These are phyloP conservation scores for Fraxinus ornus DNA, from an alignment of 305 asterid species.

Conservation along the genomic window DNA sequence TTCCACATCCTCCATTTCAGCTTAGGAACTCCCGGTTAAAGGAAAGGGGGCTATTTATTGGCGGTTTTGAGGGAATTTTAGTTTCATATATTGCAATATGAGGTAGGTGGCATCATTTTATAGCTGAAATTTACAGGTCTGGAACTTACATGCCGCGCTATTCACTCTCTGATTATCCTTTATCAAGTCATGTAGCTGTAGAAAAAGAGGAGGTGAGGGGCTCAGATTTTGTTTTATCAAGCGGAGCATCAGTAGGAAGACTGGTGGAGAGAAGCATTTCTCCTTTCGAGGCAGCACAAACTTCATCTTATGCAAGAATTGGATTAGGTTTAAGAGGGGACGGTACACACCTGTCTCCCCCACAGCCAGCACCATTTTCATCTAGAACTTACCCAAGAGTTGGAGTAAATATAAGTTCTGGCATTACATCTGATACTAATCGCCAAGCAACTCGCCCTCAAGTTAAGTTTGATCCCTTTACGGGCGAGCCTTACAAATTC, in stretches of 20 bases:
- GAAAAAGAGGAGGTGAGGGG: constrained; percentile 37
- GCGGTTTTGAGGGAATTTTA: constrained; percentile 6
- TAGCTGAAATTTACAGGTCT: constrained; percentile 45
- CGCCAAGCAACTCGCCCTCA: constrained; percentile 51
- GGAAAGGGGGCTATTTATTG: not conserved
- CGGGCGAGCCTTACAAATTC: constrained; percentile 86
- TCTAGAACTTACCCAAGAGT: constrained; percentile 35
- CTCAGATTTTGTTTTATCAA: constrained; percentile 20
- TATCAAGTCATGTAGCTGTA: constrained; percentile 37
- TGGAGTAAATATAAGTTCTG: constrained; percentile 25
- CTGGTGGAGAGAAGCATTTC: constrained; percentile 18
- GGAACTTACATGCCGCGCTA: constrained; percentile 43
- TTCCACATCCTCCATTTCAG: not conserved
- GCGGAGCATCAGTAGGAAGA: constrained; percentile 16
- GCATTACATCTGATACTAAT: constrained; percentile 19
- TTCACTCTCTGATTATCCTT: constrained; percentile 42
- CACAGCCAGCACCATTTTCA: constrained; percentile 33
- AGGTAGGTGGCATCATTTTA: constrained; percentile 6
- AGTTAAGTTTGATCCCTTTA: constrained; percentile 81
- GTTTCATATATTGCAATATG: not conserved
- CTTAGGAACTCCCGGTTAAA: not conserved
- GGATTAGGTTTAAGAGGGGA: constrained; percentile 24
- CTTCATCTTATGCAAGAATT: constrained; percentile 34
- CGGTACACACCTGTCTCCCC: constrained; percentile 30
- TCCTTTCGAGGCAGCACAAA: constrained; percentile 18